Conservation (phyloP, 768 basidiomycete genomes). For the Mycena latifolia region DNA sequence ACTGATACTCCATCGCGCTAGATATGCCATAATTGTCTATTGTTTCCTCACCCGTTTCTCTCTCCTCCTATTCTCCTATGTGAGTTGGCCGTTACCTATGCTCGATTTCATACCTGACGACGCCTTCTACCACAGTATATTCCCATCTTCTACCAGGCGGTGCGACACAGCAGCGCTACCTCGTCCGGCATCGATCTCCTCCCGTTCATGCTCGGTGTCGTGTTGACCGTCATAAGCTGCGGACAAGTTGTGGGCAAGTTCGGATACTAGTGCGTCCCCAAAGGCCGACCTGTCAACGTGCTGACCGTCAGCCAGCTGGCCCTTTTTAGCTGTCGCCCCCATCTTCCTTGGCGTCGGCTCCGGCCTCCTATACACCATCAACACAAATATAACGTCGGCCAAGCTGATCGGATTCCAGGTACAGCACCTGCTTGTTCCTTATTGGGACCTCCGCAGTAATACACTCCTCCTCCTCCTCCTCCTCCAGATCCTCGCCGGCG, state of each 20-base stretch:
- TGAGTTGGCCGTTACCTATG: background rate
- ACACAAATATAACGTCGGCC: background rate
- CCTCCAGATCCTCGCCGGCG: conserved; percentile 22
- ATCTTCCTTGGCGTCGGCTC: conserved; percentile 24
- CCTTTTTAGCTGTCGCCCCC: conserved; percentile 22
- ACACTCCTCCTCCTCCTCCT: no score
- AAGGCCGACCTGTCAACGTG: no score
- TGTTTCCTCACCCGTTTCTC: conserved; percentile 23
- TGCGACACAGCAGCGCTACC: conserved; percentile 20
- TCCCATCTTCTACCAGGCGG: conserved; percentile 28
- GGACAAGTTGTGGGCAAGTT: conserved; percentile 13
- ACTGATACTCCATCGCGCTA: background rate
- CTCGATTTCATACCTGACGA: background rate
- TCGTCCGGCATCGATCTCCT: conserved; percentile 29
- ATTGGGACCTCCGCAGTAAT: no score
- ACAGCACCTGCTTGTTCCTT: no score
- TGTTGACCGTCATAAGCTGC: background rate
- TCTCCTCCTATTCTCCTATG: conserved; percentile 12
- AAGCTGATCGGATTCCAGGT: conserved; percentile 7
- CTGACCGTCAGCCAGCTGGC: conserved; percentile 9
- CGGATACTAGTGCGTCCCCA: conserved; percentile 26
- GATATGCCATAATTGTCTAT: conserved; percentile 18
- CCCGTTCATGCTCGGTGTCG: conserved; percentile 20
- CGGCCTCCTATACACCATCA: conserved; percentile 20
- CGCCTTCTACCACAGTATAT: conserved; percentile 31